Conservation (phyloP, 2,329 filamentous ascomycete species). For the Cladophialophora bantiana region DNA sequence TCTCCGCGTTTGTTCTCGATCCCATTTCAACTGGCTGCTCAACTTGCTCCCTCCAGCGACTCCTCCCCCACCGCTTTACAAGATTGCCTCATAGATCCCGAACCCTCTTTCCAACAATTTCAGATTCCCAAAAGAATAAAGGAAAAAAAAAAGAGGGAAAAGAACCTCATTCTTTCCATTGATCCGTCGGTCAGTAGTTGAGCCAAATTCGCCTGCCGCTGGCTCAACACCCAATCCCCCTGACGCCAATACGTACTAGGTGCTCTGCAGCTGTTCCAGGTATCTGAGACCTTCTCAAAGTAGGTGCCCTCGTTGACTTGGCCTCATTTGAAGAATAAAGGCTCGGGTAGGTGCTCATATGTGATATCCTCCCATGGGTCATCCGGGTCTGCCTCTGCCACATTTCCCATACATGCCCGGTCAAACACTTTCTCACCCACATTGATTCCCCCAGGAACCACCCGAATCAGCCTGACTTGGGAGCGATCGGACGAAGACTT, state of each 20-base stretch:
- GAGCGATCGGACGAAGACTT: constrained; percentile 16
- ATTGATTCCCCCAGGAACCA: constrained; percentile 35
- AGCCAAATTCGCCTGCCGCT: not conserved
- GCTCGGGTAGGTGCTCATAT: constrained; percentile 6
- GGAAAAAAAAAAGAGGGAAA: not conserved
- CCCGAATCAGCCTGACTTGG: constrained; percentile 33
- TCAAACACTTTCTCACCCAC: constrained; percentile 36
- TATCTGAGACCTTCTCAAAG: not conserved
- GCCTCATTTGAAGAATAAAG: constrained; percentile 6
- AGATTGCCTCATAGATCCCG: not conserved
- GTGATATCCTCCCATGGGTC: constrained; percentile 34
- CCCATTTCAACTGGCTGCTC: not conserved
- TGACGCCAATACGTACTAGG: not conserved
- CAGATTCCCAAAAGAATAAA: not conserved
- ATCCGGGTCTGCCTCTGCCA: constrained; percentile 24
- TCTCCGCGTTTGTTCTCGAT: not conserved
- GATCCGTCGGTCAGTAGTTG: not conserved
- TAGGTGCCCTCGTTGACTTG: not conserved
- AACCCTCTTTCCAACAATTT: not conserved
- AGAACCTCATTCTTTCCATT: not conserved
- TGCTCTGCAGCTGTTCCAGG: not conserved
- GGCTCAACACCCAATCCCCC: not conserved
- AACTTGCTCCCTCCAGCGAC: not conserved
- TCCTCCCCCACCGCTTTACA: not conserved
- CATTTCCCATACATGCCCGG: constrained; percentile 24